Evolutionary conservation across 768 basidiomycete genomes (phyloP).

Genomic region (Nidularia sp.): DNA sequence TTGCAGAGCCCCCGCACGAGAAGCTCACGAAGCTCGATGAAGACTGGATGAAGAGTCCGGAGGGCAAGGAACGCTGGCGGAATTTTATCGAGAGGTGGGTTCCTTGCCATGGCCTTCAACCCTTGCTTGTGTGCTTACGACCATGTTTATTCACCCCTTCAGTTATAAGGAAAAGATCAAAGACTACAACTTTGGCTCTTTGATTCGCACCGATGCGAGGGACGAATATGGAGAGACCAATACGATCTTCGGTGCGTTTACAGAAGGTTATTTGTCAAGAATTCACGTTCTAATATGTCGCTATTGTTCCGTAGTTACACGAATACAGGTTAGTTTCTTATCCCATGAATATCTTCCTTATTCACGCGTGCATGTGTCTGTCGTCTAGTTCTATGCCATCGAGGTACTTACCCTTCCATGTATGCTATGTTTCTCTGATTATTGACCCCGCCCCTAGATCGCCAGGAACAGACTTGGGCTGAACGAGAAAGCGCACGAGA

Average conservation of each 20-base stretch:
- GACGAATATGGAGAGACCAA: slow-evolving; percentile 88
- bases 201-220: slow-evolving; percentile 77
- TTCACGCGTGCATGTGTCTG: neutral
- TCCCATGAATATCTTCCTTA: neutral
- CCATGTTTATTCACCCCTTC: neutral
- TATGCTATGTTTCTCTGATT: too few species aligned
- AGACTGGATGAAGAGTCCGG: slow-evolving; percentile 85
- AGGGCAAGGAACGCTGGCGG: slow-evolving; percentile 89
- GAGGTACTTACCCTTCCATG: slow-evolving; percentile 48
- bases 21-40: slow-evolving; percentile 69
- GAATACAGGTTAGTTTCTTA: slow-evolving; percentile 55
- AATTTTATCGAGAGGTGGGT: slow-evolving; percentile 73
- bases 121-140: neutral
- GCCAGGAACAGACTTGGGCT: slow-evolving; percentile 87
- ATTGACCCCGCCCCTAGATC: slow-evolving; percentile 47
- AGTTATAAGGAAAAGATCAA: slow-evolving; percentile 89
- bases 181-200: slow-evolving; percentile 95
- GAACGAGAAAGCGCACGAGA: slow-evolving; percentile 82
- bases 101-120: neutral
- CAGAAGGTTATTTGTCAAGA: too few species aligned
- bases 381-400: slow-evolving; percentile 79
- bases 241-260: slow-evolving; percentile 81
- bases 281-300: too few species aligned
- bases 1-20: slow-evolving; percentile 41
- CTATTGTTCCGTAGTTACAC: slow-evolving; percentile 41